Conservation (phyloP, 2,329 filamentous ascomycete species). For the Alternaria hordeiaustralica region DNA sequence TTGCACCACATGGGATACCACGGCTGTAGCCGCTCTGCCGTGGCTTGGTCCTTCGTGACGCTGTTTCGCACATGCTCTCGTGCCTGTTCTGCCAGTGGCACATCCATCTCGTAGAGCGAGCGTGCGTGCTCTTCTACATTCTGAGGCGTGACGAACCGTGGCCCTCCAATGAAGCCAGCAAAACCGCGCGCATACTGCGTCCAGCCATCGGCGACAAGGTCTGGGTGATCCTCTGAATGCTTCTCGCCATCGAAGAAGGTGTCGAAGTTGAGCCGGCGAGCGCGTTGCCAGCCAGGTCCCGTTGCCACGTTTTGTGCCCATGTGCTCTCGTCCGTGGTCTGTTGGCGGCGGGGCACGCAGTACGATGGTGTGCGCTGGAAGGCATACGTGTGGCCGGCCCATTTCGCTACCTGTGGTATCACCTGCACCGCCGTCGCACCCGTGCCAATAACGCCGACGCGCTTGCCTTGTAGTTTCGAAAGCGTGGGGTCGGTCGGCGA, state of each 20-base stretch:
- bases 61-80: neutral
- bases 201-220: slow-evolving; percentile 60
- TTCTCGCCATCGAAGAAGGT: slow-evolving; percentile 28
- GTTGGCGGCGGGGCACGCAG: slow-evolving; percentile 45
- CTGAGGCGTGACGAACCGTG: slow-evolving; percentile 8
- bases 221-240: slow-evolving; percentile 34
- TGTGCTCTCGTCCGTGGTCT: slow-evolving; percentile 51
- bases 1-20: slow-evolving; percentile 70
- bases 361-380: slow-evolving; percentile 54
- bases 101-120: slow-evolving; percentile 2
- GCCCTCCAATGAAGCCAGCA: slow-evolving; percentile 22
- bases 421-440: slow-evolving; percentile 53
- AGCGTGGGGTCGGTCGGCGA: slow-evolving; percentile 33
- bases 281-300: slow-evolving; percentile 56
- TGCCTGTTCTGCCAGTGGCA: slow-evolving; percentile 3
- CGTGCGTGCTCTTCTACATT: neutral
- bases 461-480: slow-evolving; percentile 33
- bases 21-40: slow-evolving; percentile 60
- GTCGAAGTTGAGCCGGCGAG: slow-evolving; percentile 54
- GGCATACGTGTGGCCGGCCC: slow-evolving; percentile 45
- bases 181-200: slow-evolving; percentile 29
- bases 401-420: slow-evolving; percentile 50
- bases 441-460: slow-evolving; percentile 53
- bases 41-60: slow-evolving; percentile 56
- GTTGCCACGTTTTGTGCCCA: slow-evolving; percentile 48